Evolutionary conservation across 768 basidiomycete genomes (phyloP), one percentile per base, ranked within the genome.

Genomic region (Vararia minispora): DNA sequence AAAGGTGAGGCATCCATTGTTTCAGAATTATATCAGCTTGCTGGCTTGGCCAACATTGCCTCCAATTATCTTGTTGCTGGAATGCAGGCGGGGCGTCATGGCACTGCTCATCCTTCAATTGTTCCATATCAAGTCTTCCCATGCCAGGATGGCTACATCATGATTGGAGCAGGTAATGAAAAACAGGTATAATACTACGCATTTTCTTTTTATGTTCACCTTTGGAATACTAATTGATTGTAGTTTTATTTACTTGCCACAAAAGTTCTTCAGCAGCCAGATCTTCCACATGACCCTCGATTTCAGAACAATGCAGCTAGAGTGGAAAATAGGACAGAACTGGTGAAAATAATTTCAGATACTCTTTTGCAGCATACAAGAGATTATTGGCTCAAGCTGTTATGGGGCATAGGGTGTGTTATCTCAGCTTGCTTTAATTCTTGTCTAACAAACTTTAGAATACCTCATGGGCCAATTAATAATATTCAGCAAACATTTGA

Each of bases 161-260:
- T 95, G 92, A 79, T 95, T 46, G 90, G 89, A 31, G 89, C 86
- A 6, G 91, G 87, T 4, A 94, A 90, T 56, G 75, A 94, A 53
- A 80, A 74, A 48, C 87, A 88, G 71, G 85, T 81, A 48, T 6
- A 48, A 12, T 14, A 18, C 13, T 20, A 3, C 12, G 26, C 12
- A 8, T 21, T 37, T 16, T 4, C 17, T 29, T 12, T 23, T 17
- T 11, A 21, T 34, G 16, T 26, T 13, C 20, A 25, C 12, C 13
- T n/a, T 7, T 39, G 25, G 10, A 35, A 8, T 13, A 17, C n/a
- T 13, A 12, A 26, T 18, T 13, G 13, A 23, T 21, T 20, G 8
- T 55, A 97, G 77, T 97, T 92, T 62, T 68, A 57, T 37, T 65
- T 74, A 20, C 64, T 97, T 14, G 69, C 73, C 3, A 64, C 71